Evolutionary conservation across 1,139 yeast species (phyloP).

Genomic region (Zygosaccharomyces sapae): DNA sequence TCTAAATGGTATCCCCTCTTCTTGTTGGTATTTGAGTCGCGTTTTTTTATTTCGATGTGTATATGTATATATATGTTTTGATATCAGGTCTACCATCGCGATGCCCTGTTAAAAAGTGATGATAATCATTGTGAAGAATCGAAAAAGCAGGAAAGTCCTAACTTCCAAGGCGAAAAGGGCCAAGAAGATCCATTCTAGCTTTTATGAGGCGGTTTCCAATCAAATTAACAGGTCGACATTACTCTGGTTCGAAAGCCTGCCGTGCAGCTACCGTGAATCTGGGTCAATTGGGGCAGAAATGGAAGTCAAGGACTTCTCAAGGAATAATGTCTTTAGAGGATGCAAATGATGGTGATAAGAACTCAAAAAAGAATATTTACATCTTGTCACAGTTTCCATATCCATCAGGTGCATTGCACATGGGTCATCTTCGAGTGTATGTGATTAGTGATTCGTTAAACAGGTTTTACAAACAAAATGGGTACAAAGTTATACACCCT

Average conservation of each 20-base stretch:
- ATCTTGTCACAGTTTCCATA: conserved; percentile 90
- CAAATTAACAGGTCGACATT: neutral
- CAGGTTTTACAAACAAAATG: conserved; percentile 71
- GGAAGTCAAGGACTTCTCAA: conserved; percentile 27
- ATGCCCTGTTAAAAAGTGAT: neutral
- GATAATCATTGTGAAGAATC: neutral
- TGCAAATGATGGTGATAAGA: conserved; percentile 5
- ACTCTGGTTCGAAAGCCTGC: neutral
- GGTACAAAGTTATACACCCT: conserved; percentile 80
- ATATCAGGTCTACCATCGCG: neutral
- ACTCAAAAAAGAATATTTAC: conserved; percentile 38
- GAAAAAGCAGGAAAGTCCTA: neutral
- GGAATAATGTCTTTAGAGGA: conserved; percentile 15
- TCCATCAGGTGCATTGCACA: conserved; percentile 87
- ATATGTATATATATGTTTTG: neutral
- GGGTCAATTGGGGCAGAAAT: conserved; percentile 26
- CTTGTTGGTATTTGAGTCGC: neutral
- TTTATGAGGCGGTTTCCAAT: neutral
- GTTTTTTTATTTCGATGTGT: conserved; percentile 1
- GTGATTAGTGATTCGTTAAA: conserved; percentile 84
- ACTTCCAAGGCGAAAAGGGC: neutral
- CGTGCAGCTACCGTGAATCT: conserved; percentile 9
- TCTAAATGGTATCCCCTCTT: neutral
- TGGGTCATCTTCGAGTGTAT: conserved; percentile 91
- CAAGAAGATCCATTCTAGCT: neutral